Conservation (phyloP, 75 land plant genomes). For the Larix kaempferi region DNA sequence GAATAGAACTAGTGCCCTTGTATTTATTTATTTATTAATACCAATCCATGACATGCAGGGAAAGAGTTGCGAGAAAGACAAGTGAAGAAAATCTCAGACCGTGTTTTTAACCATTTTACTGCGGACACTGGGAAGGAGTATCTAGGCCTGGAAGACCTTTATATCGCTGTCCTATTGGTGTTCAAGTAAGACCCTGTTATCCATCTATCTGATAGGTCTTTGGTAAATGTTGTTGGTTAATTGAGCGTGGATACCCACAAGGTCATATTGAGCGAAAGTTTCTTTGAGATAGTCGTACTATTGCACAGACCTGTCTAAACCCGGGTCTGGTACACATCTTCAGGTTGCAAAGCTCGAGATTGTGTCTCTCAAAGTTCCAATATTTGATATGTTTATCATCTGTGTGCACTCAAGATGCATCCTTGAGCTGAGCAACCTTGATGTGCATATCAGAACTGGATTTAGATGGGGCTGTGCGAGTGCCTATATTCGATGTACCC, state of each 20-base stretch:
- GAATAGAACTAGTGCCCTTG: background rate
- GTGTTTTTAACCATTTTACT: conserved; percentile 52
- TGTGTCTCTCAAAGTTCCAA: too few species aligned
- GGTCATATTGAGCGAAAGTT: background rate
- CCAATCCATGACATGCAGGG: conserved; percentile 27
- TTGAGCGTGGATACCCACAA: background rate
- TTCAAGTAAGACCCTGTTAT: conserved; percentile 52
- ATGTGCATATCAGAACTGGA: too few species aligned
- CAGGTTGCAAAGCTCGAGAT: too few species aligned
- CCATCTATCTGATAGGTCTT: background rate
- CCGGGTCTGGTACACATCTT: too few species aligned
- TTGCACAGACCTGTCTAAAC: too few species aligned
- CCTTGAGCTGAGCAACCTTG: too few species aligned
- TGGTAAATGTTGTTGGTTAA: background rate
- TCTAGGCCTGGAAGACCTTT: conserved; percentile 62
- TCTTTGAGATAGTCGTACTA: background rate
- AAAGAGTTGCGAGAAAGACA: conserved; percentile 54
- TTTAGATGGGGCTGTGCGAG: too few species aligned
- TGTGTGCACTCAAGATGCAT: too few species aligned
- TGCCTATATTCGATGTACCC: too few species aligned
- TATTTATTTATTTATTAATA: background rate
- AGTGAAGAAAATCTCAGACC: conserved; percentile 49
- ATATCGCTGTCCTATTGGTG: conserved; percentile 68
- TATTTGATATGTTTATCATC: too few species aligned
- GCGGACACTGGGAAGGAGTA: conserved; percentile 31